Conservation (phyloP, 345 rosid species). For the Bruguiera gymnorhiza region DNA sequence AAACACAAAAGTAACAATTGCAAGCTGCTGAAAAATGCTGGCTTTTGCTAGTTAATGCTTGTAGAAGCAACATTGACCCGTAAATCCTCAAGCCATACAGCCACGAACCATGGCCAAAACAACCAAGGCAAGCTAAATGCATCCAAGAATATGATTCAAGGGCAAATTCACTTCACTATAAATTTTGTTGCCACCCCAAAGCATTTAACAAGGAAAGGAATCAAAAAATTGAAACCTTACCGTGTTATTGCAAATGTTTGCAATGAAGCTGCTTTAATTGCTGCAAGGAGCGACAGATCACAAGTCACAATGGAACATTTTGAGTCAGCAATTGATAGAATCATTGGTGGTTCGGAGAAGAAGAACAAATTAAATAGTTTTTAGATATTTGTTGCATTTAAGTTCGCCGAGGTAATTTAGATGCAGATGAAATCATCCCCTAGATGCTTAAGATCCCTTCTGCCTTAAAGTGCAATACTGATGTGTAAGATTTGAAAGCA, state of each 20-base stretch:
- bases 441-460: not conserved
- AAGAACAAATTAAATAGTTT: constrained; percentile 58
- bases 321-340: constrained; percentile 87
- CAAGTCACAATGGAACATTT: constrained; percentile 73
- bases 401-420: not conserved
- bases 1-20: constrained; percentile 57
- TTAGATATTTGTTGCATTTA: not conserved
- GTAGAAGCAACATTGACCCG: constrained; percentile 52
- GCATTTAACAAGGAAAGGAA: constrained; percentile 8
- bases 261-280: constrained; percentile 95
- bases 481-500: constrained; percentile 9
- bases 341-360: constrained; percentile 94
- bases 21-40: constrained; percentile 64
- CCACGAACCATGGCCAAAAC: constrained; percentile 90
- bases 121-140: constrained; percentile 90
- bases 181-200: constrained; percentile 57
- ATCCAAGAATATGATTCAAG: constrained; percentile 78
- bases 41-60: constrained; percentile 64
- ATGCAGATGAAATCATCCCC: not conserved
- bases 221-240: no score
- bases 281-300: constrained; percentile 59
- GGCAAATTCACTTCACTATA: constrained; percentile 41
- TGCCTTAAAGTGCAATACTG: not conserved
- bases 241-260: constrained; percentile 58
- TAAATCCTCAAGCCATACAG: constrained; percentile 48